Conservation (phyloP, 208 protist species). For the Trypanosoma scelopori region DNA sequence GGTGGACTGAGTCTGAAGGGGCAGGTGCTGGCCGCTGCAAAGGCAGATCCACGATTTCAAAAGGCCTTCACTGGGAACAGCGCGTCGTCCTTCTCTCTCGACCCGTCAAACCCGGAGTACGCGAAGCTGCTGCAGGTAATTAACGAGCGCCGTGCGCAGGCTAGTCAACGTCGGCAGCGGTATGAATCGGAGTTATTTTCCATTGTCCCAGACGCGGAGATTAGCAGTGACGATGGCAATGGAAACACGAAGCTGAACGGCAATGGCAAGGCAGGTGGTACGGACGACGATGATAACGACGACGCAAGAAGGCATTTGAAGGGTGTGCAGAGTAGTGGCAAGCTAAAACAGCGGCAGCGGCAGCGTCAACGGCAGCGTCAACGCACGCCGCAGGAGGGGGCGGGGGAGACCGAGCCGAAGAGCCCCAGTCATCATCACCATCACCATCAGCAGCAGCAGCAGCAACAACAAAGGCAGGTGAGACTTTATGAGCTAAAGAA, state of each 20-base stretch:
- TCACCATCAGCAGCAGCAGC: too few species aligned
- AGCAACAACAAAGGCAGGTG: slow-evolving; percentile 29
- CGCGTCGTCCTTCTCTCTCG: slow-evolving; percentile 60
- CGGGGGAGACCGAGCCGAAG: background rate
- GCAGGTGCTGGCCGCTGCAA: slow-evolving; percentile 43
- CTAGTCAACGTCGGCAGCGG: slow-evolving; percentile 52
- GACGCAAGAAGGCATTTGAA: slow-evolving; percentile 60
- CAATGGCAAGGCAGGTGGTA: background rate
- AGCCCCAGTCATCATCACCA: background rate
- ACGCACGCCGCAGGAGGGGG: background rate
- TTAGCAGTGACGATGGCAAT: background rate
- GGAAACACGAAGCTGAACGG: background rate
- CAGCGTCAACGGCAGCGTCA: slow-evolving; percentile 14
- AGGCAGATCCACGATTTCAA: slow-evolving; percentile 74
- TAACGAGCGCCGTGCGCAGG: slow-evolving; percentile 69
- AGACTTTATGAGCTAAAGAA: slow-evolving; percentile 74
- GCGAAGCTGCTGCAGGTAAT: slow-evolving; percentile 79
- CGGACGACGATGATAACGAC: slow-evolving; percentile 30
- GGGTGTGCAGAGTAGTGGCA: slow-evolving; percentile 79
- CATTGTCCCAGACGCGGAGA: slow-evolving; percentile 64
- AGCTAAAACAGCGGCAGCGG: slow-evolving; percentile 16
- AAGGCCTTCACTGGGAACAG: slow-evolving; percentile 55
- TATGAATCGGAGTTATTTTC: slow-evolving; percentile 82
- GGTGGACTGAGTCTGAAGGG: slow-evolving; percentile 7
- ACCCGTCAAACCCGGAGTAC: slow-evolving; percentile 80